phyloP scores from a whole-genome alignment of 306 rosid genomes.

The Cyamopsis tetragonoloba region DNA sequence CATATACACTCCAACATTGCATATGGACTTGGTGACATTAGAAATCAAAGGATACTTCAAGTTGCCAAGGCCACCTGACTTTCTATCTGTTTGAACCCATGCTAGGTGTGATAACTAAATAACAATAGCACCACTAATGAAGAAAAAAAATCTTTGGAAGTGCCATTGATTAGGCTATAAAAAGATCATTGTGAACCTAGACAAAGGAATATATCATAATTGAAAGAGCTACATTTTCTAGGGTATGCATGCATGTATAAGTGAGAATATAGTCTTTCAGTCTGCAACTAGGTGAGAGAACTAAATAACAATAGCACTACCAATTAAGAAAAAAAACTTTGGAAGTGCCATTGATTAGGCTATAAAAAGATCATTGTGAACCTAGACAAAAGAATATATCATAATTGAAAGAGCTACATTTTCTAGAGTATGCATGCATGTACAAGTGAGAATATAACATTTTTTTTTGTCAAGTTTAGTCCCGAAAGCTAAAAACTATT shows the following conservation, averaged over 20 bases:
- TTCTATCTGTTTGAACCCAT: slow-evolving; percentile 99
- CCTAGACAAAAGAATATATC: neutral
- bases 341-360: neutral
- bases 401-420: neutral
- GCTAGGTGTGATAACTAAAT: slow-evolving; percentile 95
- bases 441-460: neutral
- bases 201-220: neutral
- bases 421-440: neutral
- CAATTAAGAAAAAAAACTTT: slow-evolving; percentile 3
- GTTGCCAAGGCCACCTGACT: slow-evolving; percentile 98
- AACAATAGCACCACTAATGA: slow-evolving; percentile 21
- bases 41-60: slow-evolving; percentile 86
- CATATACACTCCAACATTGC: too few relatives aligned
- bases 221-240: neutral
- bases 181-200: neutral
- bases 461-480: too few relatives aligned
- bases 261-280: neutral
- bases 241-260: neutral
- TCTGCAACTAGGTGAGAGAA: slow-evolving; percentile 60
- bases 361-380: neutral
- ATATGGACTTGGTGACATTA: slow-evolving; percentile 83
- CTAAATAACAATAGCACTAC: slow-evolving; percentile 37
- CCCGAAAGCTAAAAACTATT: too few relatives aligned
- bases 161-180: neutral
- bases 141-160: slow-evolving; percentile 1